Conservation (phyloP, 78 protist genomes). For the Diacronema lutheri region DNA sequence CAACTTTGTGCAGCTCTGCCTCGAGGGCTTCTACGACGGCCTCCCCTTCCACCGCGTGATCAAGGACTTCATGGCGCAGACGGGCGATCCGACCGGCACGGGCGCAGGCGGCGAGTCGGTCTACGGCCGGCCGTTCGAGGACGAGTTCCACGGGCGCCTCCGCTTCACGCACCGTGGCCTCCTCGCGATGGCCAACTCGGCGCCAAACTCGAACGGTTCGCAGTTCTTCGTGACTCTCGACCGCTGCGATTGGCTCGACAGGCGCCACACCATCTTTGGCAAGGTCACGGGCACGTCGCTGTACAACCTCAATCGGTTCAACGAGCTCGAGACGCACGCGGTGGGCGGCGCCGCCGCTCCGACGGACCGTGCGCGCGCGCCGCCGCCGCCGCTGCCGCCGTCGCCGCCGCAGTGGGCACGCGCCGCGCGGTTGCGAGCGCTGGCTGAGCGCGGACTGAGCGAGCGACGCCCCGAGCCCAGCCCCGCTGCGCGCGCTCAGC, state of each 20-base stretch:
- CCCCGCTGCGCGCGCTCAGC: no score
- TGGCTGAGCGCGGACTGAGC: no score
- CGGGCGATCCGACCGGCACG: constrained; percentile 90
- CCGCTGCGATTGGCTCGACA: constrained; percentile 51
- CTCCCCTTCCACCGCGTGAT: constrained; percentile 81
- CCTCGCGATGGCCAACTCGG: constrained; percentile 60
- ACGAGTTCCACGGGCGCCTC: constrained; percentile 79
- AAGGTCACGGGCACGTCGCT: constrained; percentile 71
- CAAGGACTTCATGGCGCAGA: constrained; percentile 77
- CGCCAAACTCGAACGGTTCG: constrained; percentile 60
- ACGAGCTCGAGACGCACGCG: constrained; percentile 69
- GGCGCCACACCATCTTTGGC: constrained; percentile 71
- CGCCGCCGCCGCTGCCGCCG: no score
- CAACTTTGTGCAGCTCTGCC: constrained; percentile 83
- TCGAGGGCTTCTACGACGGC: constrained; percentile 80
- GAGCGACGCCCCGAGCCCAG: no score
- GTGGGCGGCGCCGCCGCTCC: no score
- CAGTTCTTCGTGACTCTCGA: constrained; percentile 87
- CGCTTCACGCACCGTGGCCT: constrained; percentile 62
- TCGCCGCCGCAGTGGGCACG: no score
- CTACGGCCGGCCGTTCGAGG: constrained; percentile 64
- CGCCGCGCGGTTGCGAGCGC: no score
- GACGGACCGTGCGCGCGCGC: no score
- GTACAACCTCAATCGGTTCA: constrained; percentile 62
- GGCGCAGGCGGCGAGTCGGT: constrained; percentile 87